These are phyloP conservation scores for Heliosperma pusillum DNA, from an alignment of 148 eudicot species.

Conservation along the genomic window DNA sequence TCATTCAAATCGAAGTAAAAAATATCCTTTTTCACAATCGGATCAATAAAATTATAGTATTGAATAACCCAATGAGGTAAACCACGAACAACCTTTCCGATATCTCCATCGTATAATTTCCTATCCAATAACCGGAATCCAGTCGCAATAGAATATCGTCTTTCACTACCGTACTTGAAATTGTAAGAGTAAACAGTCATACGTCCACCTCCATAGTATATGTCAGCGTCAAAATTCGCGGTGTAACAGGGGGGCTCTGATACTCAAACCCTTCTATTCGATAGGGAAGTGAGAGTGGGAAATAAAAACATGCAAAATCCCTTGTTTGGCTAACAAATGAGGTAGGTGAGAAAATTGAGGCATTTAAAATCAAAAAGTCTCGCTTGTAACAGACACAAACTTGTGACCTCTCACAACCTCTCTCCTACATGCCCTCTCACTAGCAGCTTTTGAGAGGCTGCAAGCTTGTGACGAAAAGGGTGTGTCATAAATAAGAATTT, in stretches of 20 bases:
- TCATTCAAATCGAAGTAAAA: slow-evolving; percentile 7
- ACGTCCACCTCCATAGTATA: neutral
- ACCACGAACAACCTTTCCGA: slow-evolving; percentile 8
- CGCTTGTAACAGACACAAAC: slow-evolving; percentile 82
- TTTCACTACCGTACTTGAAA: neutral
- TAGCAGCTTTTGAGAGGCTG: too few species aligned
- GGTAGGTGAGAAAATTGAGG: too few species aligned
- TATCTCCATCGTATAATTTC: neutral
- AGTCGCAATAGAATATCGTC: neutral
- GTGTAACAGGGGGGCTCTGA: neutral
- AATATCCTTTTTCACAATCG: neutral
- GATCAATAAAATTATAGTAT: neutral
- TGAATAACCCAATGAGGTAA: neutral
- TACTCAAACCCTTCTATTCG: neutral
- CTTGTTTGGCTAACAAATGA: too few species aligned
- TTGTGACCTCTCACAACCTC: too few species aligned
- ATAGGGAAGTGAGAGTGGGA: too few species aligned
- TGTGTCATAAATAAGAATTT: too few species aligned
- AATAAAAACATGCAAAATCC: too few species aligned
- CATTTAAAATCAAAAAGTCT: slow-evolving; percentile 79
- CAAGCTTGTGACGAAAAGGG: too few species aligned
- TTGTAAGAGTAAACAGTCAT: too few species aligned
- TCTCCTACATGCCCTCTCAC: too few species aligned
- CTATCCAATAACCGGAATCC: neutral
- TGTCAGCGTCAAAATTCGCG: neutral